Percentiles rank a stretch among this genome's conserved stretches.
phyloP scores from a whole-genome alignment of 2,329 filamentous ascomycete species.

The Achaetomium macrosporum region DNA sequence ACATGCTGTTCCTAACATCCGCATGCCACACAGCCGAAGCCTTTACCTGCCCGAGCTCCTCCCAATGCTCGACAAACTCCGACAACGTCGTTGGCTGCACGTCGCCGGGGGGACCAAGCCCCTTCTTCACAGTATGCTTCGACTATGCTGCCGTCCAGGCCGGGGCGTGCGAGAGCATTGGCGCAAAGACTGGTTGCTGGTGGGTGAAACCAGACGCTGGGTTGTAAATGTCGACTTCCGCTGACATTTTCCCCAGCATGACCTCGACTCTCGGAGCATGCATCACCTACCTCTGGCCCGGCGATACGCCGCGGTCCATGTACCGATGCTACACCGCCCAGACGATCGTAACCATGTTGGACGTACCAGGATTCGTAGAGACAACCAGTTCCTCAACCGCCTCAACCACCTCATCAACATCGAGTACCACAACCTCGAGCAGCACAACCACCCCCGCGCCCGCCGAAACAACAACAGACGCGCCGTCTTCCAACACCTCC shows the following conservation, averaged over 20 bases:
- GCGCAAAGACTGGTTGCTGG: conserved; percentile 33
- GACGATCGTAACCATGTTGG: conserved; percentile 30
- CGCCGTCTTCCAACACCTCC: neutral
- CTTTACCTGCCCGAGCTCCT: conserved; percentile 16
- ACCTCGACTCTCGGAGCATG: conserved; percentile 27
- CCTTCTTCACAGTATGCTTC: conserved; percentile 33
- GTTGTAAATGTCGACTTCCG: neutral
- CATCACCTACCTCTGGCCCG: conserved; percentile 35
- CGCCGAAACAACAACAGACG: neutral
- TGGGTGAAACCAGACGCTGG: conserved; percentile 17
- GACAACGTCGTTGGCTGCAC: conserved; percentile 34
- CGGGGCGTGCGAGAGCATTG: conserved; percentile 28
- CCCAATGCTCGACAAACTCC: conserved; percentile 28
- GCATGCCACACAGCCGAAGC: conserved; percentile 12
- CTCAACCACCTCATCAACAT: conserved; percentile 2
- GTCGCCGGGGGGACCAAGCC: conserved; percentile 23
- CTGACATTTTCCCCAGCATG: conserved; percentile 4
- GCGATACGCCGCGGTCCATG: conserved; percentile 31
- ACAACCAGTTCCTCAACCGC: conserved; percentile 21
- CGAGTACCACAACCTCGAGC: neutral
- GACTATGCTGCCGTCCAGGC: conserved; percentile 29
- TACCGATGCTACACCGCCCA: conserved; percentile 30
- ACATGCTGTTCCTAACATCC: neutral
- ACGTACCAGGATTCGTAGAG: conserved; percentile 32
- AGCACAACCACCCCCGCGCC: neutral